phyloP scores from a whole-genome alignment of 2,329 filamentous ascomycete species.

The Pestalotiopsis sp. region DNA sequence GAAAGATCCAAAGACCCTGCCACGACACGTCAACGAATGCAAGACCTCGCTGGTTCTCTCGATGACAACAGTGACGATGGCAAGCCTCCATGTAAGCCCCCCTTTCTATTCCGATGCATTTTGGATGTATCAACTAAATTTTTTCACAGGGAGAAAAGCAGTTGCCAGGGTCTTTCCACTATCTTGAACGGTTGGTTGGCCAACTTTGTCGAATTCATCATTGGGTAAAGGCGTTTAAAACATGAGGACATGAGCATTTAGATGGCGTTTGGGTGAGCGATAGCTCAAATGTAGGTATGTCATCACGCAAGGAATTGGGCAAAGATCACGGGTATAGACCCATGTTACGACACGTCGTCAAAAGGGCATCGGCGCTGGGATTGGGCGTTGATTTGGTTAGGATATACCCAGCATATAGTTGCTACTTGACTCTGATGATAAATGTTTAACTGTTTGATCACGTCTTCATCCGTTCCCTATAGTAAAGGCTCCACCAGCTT shows the following conservation, averaged over 20 bases:
- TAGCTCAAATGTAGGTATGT: background rate
- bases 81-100: slow-evolving; percentile 29
- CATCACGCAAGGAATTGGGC: background rate
- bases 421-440: background rate
- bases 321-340: background rate
- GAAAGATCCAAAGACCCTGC: slow-evolving; percentile 22
- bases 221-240: slow-evolving; percentile 22
- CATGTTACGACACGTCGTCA: background rate
- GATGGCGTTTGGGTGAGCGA: slow-evolving; percentile 20
- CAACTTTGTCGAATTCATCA: background rate
- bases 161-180: slow-evolving; percentile 45
- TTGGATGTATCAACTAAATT: slow-evolving; percentile 19
- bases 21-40: slow-evolving; percentile 25
- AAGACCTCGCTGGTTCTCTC: slow-evolving; percentile 28
- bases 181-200: background rate
- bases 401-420: slow-evolving; percentile 6
- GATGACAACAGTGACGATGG: slow-evolving; percentile 35
- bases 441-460: background rate
- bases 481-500: too few relatives aligned
- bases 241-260: slow-evolving; percentile 7
- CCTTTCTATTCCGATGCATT: background rate
- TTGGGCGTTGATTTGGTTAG: slow-evolving; percentile 2
- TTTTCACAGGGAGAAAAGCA: slow-evolving; percentile 41
- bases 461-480: background rate
- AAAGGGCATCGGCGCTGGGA: background rate